Percentiles rank a stretch among this genome's conserved stretches.
phyloP scores from a whole-genome alignment of 257 asterid species.

The Fraxinus cuspidata region DNA sequence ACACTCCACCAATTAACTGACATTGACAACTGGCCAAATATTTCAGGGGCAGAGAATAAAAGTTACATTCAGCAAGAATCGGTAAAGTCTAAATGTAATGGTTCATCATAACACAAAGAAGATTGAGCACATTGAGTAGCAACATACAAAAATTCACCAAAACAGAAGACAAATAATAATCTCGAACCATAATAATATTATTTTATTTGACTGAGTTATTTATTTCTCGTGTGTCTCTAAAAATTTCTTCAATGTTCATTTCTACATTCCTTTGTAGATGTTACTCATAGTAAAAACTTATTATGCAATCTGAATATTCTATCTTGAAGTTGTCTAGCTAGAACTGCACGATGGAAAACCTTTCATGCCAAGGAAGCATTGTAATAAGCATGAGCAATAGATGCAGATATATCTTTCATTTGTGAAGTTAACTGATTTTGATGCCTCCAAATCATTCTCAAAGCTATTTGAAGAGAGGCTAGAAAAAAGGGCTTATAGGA shows the following conservation, averaged over 20 bases:
- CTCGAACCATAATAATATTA: too few relatives aligned
- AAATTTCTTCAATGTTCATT: too few relatives aligned
- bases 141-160: conserved; percentile 4
- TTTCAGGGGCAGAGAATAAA: not conserved
- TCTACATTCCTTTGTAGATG: conserved; percentile 28
- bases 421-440: conserved; percentile 1
- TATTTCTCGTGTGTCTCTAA: too few relatives aligned
- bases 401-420: not conserved
- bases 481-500: not conserved
- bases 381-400: conserved; percentile 22
- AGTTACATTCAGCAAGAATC: conserved; percentile 3
- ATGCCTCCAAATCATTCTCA: not conserved
- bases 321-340: conserved; percentile 39
- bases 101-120: not conserved
- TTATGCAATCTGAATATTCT: conserved; percentile 39
- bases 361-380: conserved; percentile 34
- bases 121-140: not conserved
- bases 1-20: not conserved
- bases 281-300: conserved; percentile 45
- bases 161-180: too few relatives aligned
- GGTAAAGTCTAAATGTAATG: not conserved
- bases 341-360: conserved; percentile 44
- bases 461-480: not conserved
- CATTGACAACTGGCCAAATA: not conserved
- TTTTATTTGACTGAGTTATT: too few relatives aligned